Conservation (phyloP, 768 basidiomycete genomes). For the Suillus plorans region DNA sequence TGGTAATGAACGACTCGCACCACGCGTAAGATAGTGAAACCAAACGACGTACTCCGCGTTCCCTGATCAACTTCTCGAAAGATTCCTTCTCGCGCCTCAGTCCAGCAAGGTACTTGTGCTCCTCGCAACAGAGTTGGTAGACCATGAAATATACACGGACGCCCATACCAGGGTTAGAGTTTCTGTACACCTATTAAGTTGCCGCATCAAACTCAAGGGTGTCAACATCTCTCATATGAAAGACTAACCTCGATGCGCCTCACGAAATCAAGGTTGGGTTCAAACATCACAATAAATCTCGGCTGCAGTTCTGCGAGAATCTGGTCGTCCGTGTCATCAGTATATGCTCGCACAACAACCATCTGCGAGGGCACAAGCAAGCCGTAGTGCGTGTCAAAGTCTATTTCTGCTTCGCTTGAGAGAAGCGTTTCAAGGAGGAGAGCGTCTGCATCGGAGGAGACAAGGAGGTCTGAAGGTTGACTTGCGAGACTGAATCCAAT, state of each 20-base stretch:
- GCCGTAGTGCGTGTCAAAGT: conserved; percentile 80
- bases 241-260: conserved; percentile 80
- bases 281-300: conserved; percentile 92
- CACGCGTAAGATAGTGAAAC: neutral
- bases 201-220: neutral
- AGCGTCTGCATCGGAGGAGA: conserved; percentile 19
- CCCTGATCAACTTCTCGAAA: conserved; percentile 89
- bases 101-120: conserved; percentile 90
- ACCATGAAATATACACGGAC: conserved; percentile 94
- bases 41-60: conserved; percentile 70
- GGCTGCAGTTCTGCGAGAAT: conserved; percentile 86
- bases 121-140: conserved; percentile 92
- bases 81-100: conserved; percentile 91
- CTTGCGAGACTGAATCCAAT: conserved; percentile 17
- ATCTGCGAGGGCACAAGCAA: conserved; percentile 76
- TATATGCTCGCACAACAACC: conserved; percentile 83
- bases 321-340: conserved; percentile 90
- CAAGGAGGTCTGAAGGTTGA: conserved; percentile 17
- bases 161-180: conserved; percentile 75
- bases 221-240: neutral
- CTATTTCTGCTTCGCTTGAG: conserved; percentile 40
- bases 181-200: conserved; percentile 74
- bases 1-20: neutral
- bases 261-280: conserved; percentile 91
- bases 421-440: conserved; percentile 25